Percentiles rank a stretch among this genome's conserved stretches.
Conservation (phyloP, 768 basidiomycete species). For the Boletus subparvulus region DNA sequence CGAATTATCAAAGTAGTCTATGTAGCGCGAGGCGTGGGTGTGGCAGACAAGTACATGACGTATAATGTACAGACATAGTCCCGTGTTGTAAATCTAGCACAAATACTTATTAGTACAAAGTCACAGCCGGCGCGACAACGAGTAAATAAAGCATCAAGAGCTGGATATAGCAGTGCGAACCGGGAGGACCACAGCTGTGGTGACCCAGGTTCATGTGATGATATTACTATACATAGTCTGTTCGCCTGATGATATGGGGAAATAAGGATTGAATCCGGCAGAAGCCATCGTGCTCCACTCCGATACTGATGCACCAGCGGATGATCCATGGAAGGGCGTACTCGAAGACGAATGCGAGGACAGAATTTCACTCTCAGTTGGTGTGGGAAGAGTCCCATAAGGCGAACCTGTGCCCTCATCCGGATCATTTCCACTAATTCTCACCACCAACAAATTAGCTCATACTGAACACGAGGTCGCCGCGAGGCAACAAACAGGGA, state of each 20-base stretch:
- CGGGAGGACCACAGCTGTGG: not conserved
- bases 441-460: conserved; percentile 33
- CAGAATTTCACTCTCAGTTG: conserved; percentile 61
- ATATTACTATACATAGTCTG: conserved; percentile 58
- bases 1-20: conserved; percentile 23
- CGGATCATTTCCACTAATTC: conserved; percentile 51
- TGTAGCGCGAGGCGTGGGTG: conserved; percentile 13
- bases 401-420: conserved; percentile 46
- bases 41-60: conserved; percentile 31
- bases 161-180: conserved; percentile 4
- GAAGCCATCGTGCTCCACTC: conserved; percentile 60
- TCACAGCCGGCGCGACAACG: conserved; percentile 33
- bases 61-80: conserved; percentile 32
- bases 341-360: conserved; percentile 46
- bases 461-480: conserved; percentile 33
- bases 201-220: conserved; percentile 42
- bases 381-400: conserved; percentile 56
- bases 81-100: conserved; percentile 30
- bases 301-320: conserved; percentile 51
- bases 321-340: conserved; percentile 41
- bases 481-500: conserved; percentile 34
- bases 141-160: conserved; percentile 26
- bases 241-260: conserved; percentile 56
- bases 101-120: conserved; percentile 27
- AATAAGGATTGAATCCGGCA: conserved; percentile 66